Base-by-base conservation (phyloP, 257 asterid genomes). In the Przewalskia tangutica region DNA sequence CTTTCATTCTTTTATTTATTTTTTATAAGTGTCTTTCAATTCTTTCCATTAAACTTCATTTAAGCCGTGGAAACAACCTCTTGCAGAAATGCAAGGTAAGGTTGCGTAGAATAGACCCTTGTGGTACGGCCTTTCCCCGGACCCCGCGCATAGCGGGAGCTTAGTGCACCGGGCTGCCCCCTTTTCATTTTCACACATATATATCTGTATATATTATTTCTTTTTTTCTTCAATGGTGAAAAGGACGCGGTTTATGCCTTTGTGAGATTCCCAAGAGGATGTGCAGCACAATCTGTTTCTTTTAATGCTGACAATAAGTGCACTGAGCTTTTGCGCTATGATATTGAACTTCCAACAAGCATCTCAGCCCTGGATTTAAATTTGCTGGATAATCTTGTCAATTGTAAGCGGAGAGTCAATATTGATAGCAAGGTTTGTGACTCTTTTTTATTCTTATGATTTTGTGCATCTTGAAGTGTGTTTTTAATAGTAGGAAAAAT, bases 231-330 rank as follows among this genome's bases (percentile, higher is more conserved):
- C 77, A 27, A 51, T 64, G 60, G 81, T 54, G 75, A 83, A 90
- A 91, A 95, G 84, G 82, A 79, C 81, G 76, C 89, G 53, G 81
- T 92, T 71, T 85, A 89, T 84, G 85, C 91, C 66, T 92, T 96
- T 51, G 86, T 93, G 90, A 89, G 94, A 86, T 96, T 91, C 82
- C 99, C 99, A 23, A 88, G 97, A 86, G 89, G 81, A 27, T 83
- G 88, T 71, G 84, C 97, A 62, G 83, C 91, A 14, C 84, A 85
- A 85, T 42, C 53, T 71, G 91, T 86, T 76, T 83, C 88, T 4
- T 81, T 88, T 65, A 84, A 85, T 65, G 73, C 66, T 82, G 88
- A 80, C 77, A 77, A 18, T 65, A 80, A 71, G 81, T 83, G 75
- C 83, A 79, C 88, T 11, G 83, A 76, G 65, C 82, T 90, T 60